These are phyloP conservation scores for Avena atlantica DNA, from an alignment of 176 grass and related monocot species.

Conservation along the genomic window DNA sequence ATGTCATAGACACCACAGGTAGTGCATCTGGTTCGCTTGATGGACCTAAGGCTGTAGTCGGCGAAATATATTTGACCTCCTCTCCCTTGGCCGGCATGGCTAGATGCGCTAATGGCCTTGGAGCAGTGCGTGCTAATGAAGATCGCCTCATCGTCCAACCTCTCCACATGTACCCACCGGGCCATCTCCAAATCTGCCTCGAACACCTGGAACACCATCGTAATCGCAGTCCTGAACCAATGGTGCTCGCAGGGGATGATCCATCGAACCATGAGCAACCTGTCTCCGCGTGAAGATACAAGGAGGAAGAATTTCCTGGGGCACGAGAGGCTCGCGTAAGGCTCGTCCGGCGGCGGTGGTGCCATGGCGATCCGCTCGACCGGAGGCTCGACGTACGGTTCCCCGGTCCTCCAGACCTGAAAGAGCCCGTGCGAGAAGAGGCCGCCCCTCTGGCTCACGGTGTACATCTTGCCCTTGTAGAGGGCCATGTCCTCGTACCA, in stretches of 20 bases:
- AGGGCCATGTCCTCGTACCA: background rate
- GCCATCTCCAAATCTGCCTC: background rate
- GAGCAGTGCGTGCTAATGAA: background rate
- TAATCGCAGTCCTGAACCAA: too few relatives aligned
- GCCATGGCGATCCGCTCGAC: background rate
- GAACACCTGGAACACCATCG: background rate
- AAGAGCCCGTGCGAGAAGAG: background rate
- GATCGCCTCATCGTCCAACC: background rate
- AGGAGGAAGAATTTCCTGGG: background rate
- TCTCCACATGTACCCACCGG: background rate
- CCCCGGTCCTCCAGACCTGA: background rate
- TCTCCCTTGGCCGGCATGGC: background rate
- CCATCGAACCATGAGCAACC: background rate
- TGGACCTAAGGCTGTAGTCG: background rate
- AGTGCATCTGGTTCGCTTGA: background rate
- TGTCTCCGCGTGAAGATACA: background rate
- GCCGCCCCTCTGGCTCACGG: background rate
- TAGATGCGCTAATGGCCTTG: constrained; percentile 3
- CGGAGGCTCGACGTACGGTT: background rate
- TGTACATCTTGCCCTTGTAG: background rate
- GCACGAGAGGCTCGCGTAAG: background rate
- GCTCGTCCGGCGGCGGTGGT: background rate
- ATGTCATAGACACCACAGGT: constrained; percentile 1
- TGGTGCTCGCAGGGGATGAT: background rate
- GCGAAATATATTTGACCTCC: constrained; percentile 2